These are phyloP conservation scores for Eimeria falciformis DNA, from an alignment of 169 alveolate species.

Conservation along the genomic window DNA sequence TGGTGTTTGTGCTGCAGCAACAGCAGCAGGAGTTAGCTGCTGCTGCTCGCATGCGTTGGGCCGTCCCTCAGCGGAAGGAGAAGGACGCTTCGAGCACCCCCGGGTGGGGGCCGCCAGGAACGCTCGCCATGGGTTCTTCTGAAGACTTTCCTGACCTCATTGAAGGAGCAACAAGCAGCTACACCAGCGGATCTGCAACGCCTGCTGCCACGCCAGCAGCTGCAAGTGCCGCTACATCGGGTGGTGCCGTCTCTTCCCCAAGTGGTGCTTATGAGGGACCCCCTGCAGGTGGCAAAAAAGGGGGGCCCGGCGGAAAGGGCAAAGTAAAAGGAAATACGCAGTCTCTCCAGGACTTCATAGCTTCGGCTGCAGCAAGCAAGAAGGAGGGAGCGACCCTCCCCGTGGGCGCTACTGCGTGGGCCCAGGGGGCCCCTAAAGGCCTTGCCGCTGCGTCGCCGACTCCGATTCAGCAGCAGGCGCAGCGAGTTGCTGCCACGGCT, in stretches of 20 bases:
- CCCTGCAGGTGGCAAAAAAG: neutral
- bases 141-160: conserved; percentile 47
- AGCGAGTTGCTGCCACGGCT: neutral
- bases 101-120: conserved; percentile 51
- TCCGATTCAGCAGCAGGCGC: conserved; percentile 4
- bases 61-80: conserved; percentile 28
- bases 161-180: conserved; percentile 49
- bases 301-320: conserved; percentile 24
- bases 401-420: conserved; percentile 51
- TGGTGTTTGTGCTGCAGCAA: conserved; percentile 43
- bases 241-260: conserved; percentile 14
- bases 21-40: conserved; percentile 53
- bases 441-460: conserved; percentile 42
- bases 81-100: neutral
- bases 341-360: conserved; percentile 51
- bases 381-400: conserved; percentile 29
- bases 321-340: conserved; percentile 51
- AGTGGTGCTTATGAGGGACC: neutral
- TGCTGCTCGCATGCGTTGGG: conserved; percentile 64
- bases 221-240: neutral
- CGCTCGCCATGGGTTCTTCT: conserved; percentile 40
- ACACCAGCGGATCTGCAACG: conserved; percentile 33
- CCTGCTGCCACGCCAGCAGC: conserved; percentile 47
- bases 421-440: conserved; percentile 70
- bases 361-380: conserved; percentile 28